Evolutionary conservation across 2,329 filamentous ascomycete genomes (phyloP).

Genomic region (Fonsecaea pugnacius): DNA sequence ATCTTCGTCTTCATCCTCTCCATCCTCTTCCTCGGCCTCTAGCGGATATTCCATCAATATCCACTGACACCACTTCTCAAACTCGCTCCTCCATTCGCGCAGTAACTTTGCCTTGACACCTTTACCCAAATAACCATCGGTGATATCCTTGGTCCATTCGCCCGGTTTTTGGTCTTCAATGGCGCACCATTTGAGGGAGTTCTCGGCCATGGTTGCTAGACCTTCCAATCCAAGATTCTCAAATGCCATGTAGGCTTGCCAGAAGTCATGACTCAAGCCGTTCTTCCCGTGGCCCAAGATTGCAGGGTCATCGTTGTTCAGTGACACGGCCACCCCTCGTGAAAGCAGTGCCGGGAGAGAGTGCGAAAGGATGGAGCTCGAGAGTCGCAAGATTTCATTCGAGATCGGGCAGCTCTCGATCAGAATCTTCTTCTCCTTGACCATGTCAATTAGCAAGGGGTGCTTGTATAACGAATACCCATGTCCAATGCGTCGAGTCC

Average conservation of each 20-base stretch:
- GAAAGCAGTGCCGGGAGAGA: constrained; percentile 82
- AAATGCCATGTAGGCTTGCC: constrained; percentile 89
- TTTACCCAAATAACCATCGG: constrained; percentile 71
- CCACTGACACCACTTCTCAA: constrained; percentile 92
- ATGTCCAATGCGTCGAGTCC: constrained; percentile 86
- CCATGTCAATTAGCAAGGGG: constrained; percentile 82
- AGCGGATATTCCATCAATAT: constrained; percentile 75
- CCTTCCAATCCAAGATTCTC: constrained; percentile 88
- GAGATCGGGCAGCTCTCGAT: constrained; percentile 90
- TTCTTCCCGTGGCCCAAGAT: constrained; percentile 82
- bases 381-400: constrained; percentile 83
- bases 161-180: constrained; percentile 77
- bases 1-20: constrained; percentile 34
- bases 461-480: constrained; percentile 89
- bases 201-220: constrained; percentile 84
- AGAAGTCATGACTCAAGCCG: constrained; percentile 90
- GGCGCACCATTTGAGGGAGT: constrained; percentile 85
- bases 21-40: constrained; percentile 51
- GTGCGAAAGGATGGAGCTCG: constrained; percentile 74
- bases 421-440: constrained; percentile 85
- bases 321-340: constrained; percentile 78
- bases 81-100: constrained; percentile 77
- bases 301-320: constrained; percentile 90
- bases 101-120: constrained; percentile 73
- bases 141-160: constrained; percentile 74